A percentile compares a stretch with the other conserved stretches of the same genome.
phyloP scores from a whole-genome alignment of 345 rosid genomes.

The Acer yangbiense region DNA sequence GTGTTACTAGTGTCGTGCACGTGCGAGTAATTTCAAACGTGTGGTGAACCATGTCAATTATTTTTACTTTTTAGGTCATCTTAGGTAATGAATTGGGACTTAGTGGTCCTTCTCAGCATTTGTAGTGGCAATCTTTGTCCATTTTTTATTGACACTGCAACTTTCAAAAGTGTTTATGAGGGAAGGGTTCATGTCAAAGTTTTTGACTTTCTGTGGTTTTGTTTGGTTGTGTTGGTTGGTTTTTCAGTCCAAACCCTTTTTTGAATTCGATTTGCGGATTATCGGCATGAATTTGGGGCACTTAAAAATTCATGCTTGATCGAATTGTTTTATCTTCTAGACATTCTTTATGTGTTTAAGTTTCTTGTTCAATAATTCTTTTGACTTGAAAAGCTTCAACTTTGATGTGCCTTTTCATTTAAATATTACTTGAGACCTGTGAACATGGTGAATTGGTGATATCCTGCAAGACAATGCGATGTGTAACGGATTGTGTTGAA shows the following conservation, averaged over 20 bases:
- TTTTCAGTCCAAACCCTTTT: neutral
- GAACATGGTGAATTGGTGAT: neutral
- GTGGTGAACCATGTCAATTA: conserved; percentile 17
- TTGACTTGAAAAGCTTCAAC: too few relatives aligned
- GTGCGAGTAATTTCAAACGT: conserved; percentile 27
- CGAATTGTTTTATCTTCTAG: neutral
- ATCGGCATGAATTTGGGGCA: conserved; percentile 32
- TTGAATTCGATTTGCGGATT: conserved; percentile 22
- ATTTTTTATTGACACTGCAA: neutral
- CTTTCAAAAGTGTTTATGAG: neutral
- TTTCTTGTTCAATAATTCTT: neutral
- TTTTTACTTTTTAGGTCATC: neutral
- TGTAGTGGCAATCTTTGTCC: conserved; percentile 27
- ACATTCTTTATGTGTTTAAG: neutral
- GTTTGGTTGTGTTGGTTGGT: neutral
- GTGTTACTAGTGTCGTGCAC: conserved; percentile 22
- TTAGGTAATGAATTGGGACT: neutral
- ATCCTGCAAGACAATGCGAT: neutral
- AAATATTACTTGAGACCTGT: neutral
- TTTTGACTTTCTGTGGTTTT: neutral
- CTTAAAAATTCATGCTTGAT: neutral
- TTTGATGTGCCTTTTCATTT: too few relatives aligned
- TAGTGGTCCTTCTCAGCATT: conserved; percentile 18
- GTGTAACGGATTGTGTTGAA: neutral
- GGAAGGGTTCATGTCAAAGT: conserved; percentile 6